Conservation (phyloP, 192 early-diverging fungal species). For the Linnemannia elongata region DNA sequence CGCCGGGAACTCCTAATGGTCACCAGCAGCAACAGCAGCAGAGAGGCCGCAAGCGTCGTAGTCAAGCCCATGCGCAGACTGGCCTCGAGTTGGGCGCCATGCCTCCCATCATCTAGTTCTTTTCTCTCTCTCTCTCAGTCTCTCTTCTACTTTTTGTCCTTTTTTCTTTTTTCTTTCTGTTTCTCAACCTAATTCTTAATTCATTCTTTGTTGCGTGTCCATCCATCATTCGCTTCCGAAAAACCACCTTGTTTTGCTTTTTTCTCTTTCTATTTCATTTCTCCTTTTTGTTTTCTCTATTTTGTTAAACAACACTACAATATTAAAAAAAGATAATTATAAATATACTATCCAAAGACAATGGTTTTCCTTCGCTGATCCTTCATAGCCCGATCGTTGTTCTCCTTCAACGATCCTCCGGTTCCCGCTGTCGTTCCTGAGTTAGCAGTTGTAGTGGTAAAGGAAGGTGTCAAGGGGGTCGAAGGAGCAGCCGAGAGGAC, state of each 20-base stretch:
- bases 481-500: not conserved
- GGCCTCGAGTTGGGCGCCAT: constrained; percentile 1
- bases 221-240: not conserved
- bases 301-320: not conserved
- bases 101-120: not conserved
- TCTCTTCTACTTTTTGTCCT: not conserved
- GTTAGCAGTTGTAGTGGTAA: not conserved
- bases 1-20: not conserved
- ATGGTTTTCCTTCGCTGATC: constrained; percentile 39
- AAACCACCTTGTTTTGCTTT: not conserved
- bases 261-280: not conserved
- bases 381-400: constrained; percentile 10
- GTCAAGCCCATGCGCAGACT: not conserved
- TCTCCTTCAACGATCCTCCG: not conserved
- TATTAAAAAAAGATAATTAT: not conserved
- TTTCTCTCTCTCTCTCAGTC: not conserved
- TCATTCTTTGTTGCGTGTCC: not conserved
- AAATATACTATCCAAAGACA: constrained; percentile 27
- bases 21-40: not conserved
- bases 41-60: not conserved
- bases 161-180: not conserved
- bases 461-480: not conserved
- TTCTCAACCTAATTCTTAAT: not conserved
- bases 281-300: not conserved
- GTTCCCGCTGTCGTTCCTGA: not conserved